These are phyloP conservation scores for Sphaerobolus stellatus DNA, from an alignment of 1,284 basidiomycete genomes.

Conservation along the genomic window DNA sequence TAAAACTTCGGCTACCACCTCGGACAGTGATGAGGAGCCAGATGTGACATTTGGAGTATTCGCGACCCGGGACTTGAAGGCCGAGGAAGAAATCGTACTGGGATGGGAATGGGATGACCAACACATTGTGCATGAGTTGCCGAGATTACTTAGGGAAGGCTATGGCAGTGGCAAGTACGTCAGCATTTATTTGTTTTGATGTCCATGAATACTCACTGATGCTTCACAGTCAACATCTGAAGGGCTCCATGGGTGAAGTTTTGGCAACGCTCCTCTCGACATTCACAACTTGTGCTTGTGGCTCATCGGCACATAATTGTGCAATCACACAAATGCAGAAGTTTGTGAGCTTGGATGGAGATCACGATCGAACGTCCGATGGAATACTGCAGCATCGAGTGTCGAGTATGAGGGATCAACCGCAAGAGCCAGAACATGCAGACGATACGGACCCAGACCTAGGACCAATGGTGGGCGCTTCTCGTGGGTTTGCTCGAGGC, in stretches of 20 bases:
- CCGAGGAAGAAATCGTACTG: conserved; percentile 85
- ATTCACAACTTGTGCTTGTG: conserved; percentile 79
- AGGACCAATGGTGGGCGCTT: conserved; percentile 66
- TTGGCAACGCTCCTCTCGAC: conserved; percentile 71
- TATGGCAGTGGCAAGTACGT: conserved; percentile 13
- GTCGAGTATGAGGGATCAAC: background rate
- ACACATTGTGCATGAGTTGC: conserved; percentile 82
- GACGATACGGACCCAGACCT: conserved; percentile 42
- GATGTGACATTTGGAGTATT: conserved; percentile 78
- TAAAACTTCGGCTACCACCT: background rate
- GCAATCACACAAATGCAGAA: conserved; percentile 64
- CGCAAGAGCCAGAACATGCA: background rate
- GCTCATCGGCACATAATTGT: conserved; percentile 59
- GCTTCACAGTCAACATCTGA: conserved; percentile 52
- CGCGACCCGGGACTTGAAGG: conserved; percentile 72
- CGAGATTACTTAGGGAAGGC: conserved; percentile 58
- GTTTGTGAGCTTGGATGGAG: conserved; percentile 43
- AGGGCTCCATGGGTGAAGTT: conserved; percentile 64
- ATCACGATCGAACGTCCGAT: background rate
- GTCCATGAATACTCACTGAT: conserved; percentile 38
- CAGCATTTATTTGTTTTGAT: conserved; percentile 54
- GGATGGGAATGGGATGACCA: conserved; percentile 98
- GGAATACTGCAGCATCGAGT: background rate
- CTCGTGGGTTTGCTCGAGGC: conserved; percentile 54
- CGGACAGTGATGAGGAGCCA: conserved; percentile 3